Percentiles rank a stretch among this genome's conserved stretches.
Evolutionary conservation across 202 grass and related monocot genomes (phyloP).

Genomic region (Bolboschoenoplectus hybrid): DNA sequence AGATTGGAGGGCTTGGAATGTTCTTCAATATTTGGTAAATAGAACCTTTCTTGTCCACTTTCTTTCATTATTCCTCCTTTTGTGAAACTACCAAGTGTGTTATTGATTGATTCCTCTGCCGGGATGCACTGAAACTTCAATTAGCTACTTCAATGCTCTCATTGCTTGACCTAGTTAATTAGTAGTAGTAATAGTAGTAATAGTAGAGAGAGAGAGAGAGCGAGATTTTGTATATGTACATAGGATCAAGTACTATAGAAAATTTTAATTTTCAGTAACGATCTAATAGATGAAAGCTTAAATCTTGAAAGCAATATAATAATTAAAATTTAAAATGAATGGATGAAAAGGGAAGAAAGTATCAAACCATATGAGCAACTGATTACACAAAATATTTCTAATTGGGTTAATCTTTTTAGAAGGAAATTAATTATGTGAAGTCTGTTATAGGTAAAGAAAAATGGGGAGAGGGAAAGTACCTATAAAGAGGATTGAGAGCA

Average conservation of each 20-base stretch:
- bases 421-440: not conserved
- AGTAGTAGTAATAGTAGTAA: not conserved
- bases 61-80: no score
- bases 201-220: not conserved
- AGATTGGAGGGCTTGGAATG: no score
- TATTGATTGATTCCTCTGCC: no score
- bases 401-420: not conserved
- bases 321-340: not conserved
- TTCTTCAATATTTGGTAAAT: no score
- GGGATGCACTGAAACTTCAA: no score
- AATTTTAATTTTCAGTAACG: no score
- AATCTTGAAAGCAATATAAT: no score
- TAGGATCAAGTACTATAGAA: no score
- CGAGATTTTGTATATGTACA: no score
- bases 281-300: no score
- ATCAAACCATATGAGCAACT: not conserved
- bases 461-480: conserved; percentile 8
- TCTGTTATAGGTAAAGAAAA: not conserved
- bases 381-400: not conserved
- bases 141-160: not conserved
- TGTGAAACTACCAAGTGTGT: no score
- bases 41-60: no score
- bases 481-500: conserved; percentile 28
- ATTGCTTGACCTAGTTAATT: not conserved
- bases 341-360: not conserved